Conservation (phyloP, 257 asterid genomes). For the Lavandula angustifolia region DNA sequence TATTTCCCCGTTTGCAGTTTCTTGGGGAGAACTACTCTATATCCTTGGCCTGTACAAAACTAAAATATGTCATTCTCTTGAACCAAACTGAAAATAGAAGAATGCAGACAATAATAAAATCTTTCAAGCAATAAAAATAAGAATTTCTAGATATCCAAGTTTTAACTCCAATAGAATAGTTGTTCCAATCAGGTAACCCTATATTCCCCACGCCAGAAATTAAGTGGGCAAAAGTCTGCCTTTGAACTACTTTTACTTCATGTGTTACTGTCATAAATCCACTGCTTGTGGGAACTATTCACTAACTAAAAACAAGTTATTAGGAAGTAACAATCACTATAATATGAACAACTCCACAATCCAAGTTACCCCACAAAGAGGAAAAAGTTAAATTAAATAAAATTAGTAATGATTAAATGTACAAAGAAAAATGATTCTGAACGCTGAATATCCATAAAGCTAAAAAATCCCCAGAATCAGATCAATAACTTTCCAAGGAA, state of each 20-base stretch:
- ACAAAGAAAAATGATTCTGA: background rate
- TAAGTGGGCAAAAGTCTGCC: background rate
- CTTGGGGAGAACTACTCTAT: conserved; percentile 90
- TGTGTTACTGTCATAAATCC: background rate
- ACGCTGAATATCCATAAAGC: background rate
- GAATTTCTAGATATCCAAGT: conserved; percentile 16
- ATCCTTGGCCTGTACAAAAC: conserved; percentile 63
- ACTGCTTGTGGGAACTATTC: conserved; percentile 2
- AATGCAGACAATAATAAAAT: background rate
- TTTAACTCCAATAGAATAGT: background rate
- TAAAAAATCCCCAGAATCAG: background rate
- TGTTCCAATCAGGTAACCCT: conserved; percentile 8
- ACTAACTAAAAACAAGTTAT: background rate
- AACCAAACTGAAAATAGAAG: conserved; percentile 15
- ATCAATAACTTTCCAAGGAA: conserved; percentile 16
- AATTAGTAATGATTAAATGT: too few relatives aligned
- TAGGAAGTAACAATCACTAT: background rate
- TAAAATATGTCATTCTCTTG: conserved; percentile 24
- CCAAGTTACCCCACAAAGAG: background rate
- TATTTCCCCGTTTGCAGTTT: conserved; percentile 89
- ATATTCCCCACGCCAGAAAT: conserved; percentile 10
- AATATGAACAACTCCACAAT: background rate
- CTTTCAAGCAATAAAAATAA: conserved; percentile 1
- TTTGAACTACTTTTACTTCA: background rate
- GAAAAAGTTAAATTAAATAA: background rate